Base-by-base conservation (phyloP, 768 basidiomycete genomes). In the Mrakia hoshinonis region DNA sequence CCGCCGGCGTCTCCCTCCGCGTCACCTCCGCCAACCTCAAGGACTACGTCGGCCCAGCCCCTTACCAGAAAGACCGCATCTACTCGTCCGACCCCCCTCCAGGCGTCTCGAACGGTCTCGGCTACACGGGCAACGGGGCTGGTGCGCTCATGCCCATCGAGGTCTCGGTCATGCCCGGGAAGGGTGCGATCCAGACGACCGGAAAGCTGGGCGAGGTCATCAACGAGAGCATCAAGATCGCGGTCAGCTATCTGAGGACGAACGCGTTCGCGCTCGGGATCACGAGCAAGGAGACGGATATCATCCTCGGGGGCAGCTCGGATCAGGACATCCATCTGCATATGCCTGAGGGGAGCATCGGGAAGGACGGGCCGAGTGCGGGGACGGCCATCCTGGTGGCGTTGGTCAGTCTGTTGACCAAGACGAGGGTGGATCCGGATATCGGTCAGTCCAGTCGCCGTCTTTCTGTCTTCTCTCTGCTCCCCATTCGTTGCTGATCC, bases 171-270 rank as follows among this genome's bases (percentile, higher is more conserved):
- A 98, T 96, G 92, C 94, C 95, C 31, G 96, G 96, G 2, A 95
- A 95, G 78, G 95, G 95, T 15, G 84, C 84, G 20, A 83, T 99
- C 2, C 92, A 93, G 75, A 81, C 98, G 10, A 98, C 96, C 0
- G 96, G 96, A 48, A 98, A 98, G 81, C 87, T 99, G 4, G 95
- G 95, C 54, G 96, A 99, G 76, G 96, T 98, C 73, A 97, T 99
- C 78, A 85, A 91, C 47, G 96, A 98, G 81, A 91, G 89, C 74
- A 93, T 94, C 0, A 92, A 96, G 79, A 96, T 99, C 74, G 92
- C 89, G 4, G 80, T 98, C 73, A 89, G 89, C 77, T 98, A 91
- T 89, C 89, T 95, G 49, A 94, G 93, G 79, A 83, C 87, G 11
- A 90, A 98, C 77, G 91, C 96, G 15, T 89, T 84, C 77, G 87